These are phyloP conservation scores for Metschnikowia aberdeeniae DNA, from an alignment of 805 yeast species.

Conservation along the genomic window DNA sequence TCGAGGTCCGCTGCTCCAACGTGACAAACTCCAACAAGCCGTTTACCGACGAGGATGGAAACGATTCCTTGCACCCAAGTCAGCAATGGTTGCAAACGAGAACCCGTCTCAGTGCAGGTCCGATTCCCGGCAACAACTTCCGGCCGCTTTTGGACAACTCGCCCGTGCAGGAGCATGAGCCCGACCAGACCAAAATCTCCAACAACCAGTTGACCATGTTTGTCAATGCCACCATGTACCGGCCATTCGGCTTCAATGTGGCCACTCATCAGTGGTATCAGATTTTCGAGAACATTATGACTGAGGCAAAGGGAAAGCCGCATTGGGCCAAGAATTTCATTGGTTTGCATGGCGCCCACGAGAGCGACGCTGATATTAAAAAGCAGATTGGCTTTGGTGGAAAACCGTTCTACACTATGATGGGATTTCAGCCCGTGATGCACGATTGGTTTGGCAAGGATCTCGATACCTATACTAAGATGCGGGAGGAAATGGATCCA, in stretches of 20 bases:
- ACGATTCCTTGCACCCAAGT: conserved; percentile 38
- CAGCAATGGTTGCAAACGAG: conserved; percentile 51
- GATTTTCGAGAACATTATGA: conserved; percentile 74
- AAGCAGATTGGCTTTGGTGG: conserved; percentile 40
- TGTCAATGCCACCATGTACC: conserved; percentile 90
- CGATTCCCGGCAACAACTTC: conserved; percentile 77
- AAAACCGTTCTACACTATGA: conserved; percentile 63
- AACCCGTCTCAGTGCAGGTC: conserved; percentile 58
- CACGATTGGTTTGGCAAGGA: conserved; percentile 78
- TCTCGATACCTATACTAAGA: conserved; percentile 53
- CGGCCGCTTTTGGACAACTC: conserved; percentile 82
- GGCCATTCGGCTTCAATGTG: conserved; percentile 81
- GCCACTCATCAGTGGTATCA: conserved; percentile 78
- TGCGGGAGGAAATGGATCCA: conserved; percentile 74
- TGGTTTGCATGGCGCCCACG: conserved; percentile 46
- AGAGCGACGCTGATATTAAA: conserved; percentile 32
- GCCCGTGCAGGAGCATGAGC: conserved; percentile 46
- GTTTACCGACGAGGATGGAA: conserved; percentile 30
- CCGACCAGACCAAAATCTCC: conserved; percentile 45
- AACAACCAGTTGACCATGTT: conserved; percentile 80
- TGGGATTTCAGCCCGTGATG: conserved; percentile 69
- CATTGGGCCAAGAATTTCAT: conserved; percentile 98
- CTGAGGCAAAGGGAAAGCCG: conserved; percentile 83
- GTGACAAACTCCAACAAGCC: conserved; percentile 51
- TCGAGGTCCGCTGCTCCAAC: conserved; percentile 91